phyloP scores from a whole-genome alignment of 495 filamentous ascomycete species.

The Xylaria flabelliformis region DNA sequence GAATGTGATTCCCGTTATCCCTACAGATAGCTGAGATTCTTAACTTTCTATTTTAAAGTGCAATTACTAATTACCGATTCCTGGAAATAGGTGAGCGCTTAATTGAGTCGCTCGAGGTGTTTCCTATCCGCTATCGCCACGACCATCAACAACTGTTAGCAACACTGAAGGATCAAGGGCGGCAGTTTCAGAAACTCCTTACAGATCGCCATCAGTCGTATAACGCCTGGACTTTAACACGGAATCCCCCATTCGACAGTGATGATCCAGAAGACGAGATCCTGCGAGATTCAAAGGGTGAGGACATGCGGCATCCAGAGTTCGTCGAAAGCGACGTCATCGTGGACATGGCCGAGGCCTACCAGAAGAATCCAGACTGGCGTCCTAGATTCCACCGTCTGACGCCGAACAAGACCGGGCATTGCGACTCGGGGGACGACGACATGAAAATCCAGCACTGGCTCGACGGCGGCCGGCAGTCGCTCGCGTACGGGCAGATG shows the following conservation, averaged over 20 bases:
- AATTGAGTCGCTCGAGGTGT: constrained; percentile 61
- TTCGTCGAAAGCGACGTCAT: constrained; percentile 58
- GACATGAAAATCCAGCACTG: constrained; percentile 42
- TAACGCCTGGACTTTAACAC: constrained; percentile 49
- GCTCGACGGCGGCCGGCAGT: constrained; percentile 35
- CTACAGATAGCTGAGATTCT: background rate
- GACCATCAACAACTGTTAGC: constrained; percentile 48
- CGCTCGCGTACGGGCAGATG: constrained; percentile 33
- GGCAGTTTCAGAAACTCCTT: constrained; percentile 52
- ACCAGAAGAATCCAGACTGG: constrained; percentile 43
- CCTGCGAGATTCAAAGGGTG: constrained; percentile 33
- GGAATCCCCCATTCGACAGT: constrained; percentile 37
- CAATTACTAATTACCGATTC: background rate
- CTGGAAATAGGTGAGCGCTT: constrained; percentile 48
- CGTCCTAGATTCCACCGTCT: constrained; percentile 34
- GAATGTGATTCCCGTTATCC: background rate
- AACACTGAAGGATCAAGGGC: constrained; percentile 52
- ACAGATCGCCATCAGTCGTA: constrained; percentile 55
- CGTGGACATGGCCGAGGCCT: constrained; percentile 56
- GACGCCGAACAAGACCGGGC: constrained; percentile 33
- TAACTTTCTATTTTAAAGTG: background rate
- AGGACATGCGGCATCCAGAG: constrained; percentile 40
- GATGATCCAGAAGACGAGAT: constrained; percentile 31
- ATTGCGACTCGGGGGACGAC: constrained; percentile 33
- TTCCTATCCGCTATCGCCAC: constrained; percentile 62